Percentiles rank a stretch among this genome's conserved stretches.
These are phyloP conservation scores for Mycosphaerella sp. DNA, from an alignment of 2,329 filamentous ascomycete species.

Conservation along the genomic window DNA sequence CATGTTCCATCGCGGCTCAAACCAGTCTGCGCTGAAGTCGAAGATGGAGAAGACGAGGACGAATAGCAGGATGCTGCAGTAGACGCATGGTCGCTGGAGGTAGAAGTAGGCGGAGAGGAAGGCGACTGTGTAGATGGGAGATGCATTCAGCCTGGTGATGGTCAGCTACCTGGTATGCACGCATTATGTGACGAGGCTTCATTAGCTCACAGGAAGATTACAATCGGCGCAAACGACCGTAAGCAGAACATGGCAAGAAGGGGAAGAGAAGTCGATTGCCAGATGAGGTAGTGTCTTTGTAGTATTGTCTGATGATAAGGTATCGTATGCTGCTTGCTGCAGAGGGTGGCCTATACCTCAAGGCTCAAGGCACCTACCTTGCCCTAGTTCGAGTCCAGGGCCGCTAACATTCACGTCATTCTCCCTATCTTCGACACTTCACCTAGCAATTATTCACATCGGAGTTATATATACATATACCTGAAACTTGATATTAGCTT, in stretches of 20 bases:
- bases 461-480: too few species aligned
- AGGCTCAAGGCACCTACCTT: too few species aligned
- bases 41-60: constrained; percentile 96
- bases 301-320: neutral
- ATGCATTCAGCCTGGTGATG: constrained; percentile 27
- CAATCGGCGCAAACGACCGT: constrained; percentile 1
- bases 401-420: too few species aligned
- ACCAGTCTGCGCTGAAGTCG: constrained; percentile 89
- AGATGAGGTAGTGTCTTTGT: neutral
- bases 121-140: constrained; percentile 46
- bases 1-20: constrained; percentile 59
- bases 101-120: constrained; percentile 84
- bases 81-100: constrained; percentile 92
- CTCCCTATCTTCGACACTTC: too few species aligned
- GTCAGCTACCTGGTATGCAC: neutral
- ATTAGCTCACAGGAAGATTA: constrained; percentile 4
- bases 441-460: too few species aligned
- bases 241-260: constrained; percentile 3
- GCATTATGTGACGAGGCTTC: neutral
- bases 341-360: too few species aligned
- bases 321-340: neutral
- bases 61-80: constrained; percentile 92
- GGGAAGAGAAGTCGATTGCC: neutral
- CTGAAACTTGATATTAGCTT: too few species aligned
- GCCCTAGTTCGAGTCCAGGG: too few species aligned